Conservation (phyloP, 768 basidiomycete species). For the Boletus rufocinnamomeus region DNA sequence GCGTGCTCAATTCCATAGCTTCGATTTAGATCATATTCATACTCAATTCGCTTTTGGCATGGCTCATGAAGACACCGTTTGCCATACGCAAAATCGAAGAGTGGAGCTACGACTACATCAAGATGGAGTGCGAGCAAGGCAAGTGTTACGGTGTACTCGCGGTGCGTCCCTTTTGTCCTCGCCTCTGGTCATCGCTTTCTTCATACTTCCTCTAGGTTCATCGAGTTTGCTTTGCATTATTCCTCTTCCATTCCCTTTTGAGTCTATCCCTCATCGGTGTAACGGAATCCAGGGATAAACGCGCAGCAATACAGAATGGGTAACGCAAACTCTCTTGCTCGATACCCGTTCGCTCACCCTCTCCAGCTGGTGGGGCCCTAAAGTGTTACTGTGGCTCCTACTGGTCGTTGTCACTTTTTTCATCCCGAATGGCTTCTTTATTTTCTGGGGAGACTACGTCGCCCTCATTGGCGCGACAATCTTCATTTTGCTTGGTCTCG, state of each 20-base stretch:
- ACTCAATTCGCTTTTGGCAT: slow-evolving; percentile 93
- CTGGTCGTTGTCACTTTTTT: slow-evolving; percentile 84
- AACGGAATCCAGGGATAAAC: slow-evolving; percentile 85
- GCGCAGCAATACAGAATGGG: slow-evolving; percentile 98
- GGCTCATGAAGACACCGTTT: slow-evolving; percentile 92
- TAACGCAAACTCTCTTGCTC: slow-evolving; percentile 36
- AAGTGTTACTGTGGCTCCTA: slow-evolving; percentile 85
- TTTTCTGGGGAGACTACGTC: slow-evolving; percentile 96
- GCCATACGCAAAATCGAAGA: slow-evolving; percentile 87
- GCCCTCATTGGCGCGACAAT: slow-evolving; percentile 89
- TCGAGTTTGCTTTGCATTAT: slow-evolving; percentile 93
- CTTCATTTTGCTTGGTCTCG: slow-evolving; percentile 96
- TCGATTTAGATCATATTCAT: slow-evolving; percentile 85
- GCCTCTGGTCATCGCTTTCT: slow-evolving; percentile 1
- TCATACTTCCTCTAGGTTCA: slow-evolving; percentile 60
- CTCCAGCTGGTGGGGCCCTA: slow-evolving; percentile 96
- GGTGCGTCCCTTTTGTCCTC: slow-evolving; percentile 46
- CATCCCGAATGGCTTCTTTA: slow-evolving; percentile 97
- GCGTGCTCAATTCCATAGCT: background rate
- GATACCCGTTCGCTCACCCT: slow-evolving; percentile 17
- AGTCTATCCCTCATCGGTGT: slow-evolving; percentile 82
- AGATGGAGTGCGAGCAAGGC: slow-evolving; percentile 93
- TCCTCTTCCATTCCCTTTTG: slow-evolving; percentile 84
- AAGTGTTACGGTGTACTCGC: slow-evolving; percentile 97
- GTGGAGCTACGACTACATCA: slow-evolving; percentile 95